Evolutionary conservation across 768 basidiomycete species (phyloP).

Genomic region (Lactifluus rugatus): DNA sequence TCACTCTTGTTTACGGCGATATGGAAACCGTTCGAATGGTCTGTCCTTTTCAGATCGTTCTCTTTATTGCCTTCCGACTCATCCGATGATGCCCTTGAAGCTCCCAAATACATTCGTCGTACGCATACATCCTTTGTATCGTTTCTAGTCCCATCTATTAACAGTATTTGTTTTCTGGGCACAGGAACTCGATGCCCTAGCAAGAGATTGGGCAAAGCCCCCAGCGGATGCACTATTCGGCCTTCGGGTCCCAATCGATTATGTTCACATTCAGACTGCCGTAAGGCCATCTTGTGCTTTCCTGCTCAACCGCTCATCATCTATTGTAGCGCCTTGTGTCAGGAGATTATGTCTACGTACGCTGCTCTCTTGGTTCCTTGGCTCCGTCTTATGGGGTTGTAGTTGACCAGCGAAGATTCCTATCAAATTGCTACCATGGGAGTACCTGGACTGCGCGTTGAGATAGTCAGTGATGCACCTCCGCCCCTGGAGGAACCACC

Average conservation of each 20-base stretch:
- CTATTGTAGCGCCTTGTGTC: constrained; percentile 57
- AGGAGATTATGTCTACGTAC: constrained; percentile 76
- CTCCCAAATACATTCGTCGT: constrained; percentile 62
- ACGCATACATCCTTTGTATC: constrained; percentile 22
- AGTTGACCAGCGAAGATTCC: constrained; percentile 80
- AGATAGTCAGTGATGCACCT: constrained; percentile 77
- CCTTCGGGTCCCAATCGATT: constrained; percentile 79
- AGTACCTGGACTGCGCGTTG: constrained; percentile 72
- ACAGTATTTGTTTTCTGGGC: neutral
- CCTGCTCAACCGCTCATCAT: constrained; percentile 9
- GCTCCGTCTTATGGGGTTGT: constrained; percentile 5
- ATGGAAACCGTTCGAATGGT: constrained; percentile 82
- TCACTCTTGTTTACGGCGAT: constrained; percentile 74
- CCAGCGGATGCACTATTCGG: constrained; percentile 69
- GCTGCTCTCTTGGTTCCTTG: constrained; percentile 23
- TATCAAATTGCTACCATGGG: constrained; percentile 84
- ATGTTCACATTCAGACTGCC: constrained; percentile 73
- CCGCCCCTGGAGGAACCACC: constrained; percentile 79
- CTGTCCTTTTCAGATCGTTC: constrained; percentile 17
- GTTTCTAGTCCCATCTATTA: neutral
- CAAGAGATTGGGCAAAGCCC: constrained; percentile 79
- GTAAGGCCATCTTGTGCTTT: constrained; percentile 34
- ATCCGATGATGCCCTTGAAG: constrained; percentile 28
- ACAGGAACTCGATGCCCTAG: constrained; percentile 73
- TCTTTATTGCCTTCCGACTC: neutral